Base-by-base conservation (phyloP, 169 alveolate genomes). In the Eimeria necatrix region DNA sequence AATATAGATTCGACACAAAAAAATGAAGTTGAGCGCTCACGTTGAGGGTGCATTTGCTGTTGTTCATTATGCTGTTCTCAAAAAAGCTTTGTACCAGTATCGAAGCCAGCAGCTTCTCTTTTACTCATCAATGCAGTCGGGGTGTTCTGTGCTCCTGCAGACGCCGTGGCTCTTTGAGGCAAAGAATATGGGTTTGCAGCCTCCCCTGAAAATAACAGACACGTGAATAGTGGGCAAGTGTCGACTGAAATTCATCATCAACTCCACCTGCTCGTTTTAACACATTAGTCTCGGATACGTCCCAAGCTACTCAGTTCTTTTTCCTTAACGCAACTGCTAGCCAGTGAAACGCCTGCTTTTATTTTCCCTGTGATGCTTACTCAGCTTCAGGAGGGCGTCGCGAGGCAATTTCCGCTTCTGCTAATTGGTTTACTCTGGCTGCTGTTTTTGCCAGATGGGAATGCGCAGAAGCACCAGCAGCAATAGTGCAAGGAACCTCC, bases 91-190 rank as follows among this genome's bases (percentile, higher is more conserved):
- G 68, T 56, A 56, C 4, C 68, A 1, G 68, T 56, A 56, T 10
- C 68, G 2, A 14, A 68, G 32, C 78, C 12, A 24, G 14, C 12
- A 14, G 78, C 32, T 14, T n/a, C 12, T n/a, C 56, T n/a, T 60
- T n/a, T 85, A 85, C 24, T 85, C 92, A 41, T 85, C 81, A 60
- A 85, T 56, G 81, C 92, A 85, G 14, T 85, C 92, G 49, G 81
- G 92, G 49, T 85, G 92, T 14, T 85, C 92, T 53, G 56, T 85
- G 81, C 51, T 60, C 49, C 61, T 85, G 92, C 92, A 85, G 60
- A 41, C 61, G 22, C 92, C 92, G 20, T 10, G 20, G 80, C 60
- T 78, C 22, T 60, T 60, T 41, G 46, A 85, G 16, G 92, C 80
- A 32, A 85, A 85, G 80, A 85, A 85, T 18, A 85, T 32, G 80